Conservation (phyloP, 352 stramenopile species). For the Plasmopara viticola region DNA sequence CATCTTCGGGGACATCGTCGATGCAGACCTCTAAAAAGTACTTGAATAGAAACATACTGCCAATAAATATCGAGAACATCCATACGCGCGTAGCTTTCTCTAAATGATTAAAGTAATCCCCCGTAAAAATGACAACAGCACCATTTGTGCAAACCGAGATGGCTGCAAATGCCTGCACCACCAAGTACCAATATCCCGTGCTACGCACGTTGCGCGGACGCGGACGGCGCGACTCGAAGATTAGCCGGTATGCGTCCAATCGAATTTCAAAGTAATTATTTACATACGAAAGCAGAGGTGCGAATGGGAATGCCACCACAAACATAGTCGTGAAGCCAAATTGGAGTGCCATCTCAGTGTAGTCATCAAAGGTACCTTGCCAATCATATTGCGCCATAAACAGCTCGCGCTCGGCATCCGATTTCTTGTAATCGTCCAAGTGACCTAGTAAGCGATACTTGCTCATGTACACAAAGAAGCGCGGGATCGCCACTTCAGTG, state of each 20-base stretch:
- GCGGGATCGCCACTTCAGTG: constrained; percentile 65
- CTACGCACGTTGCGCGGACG: constrained; percentile 73
- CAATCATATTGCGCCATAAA: constrained; percentile 81
- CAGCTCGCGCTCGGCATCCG: constrained; percentile 58
- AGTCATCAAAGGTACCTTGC: constrained; percentile 88
- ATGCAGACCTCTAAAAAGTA: constrained; percentile 69
- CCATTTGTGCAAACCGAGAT: constrained; percentile 91
- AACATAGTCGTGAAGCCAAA: constrained; percentile 88
- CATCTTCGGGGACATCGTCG: constrained; percentile 62
- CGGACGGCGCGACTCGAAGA: constrained; percentile 73
- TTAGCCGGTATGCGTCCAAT: constrained; percentile 82
- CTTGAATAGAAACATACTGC: constrained; percentile 82
- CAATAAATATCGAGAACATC: constrained; percentile 77
- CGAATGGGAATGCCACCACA: constrained; percentile 91
- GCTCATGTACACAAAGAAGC: constrained; percentile 67
- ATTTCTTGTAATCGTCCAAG: constrained; percentile 41
- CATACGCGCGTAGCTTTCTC: constrained; percentile 54
- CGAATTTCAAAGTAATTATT: constrained; percentile 93
- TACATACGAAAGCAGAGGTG: constrained; percentile 86
- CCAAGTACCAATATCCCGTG: constrained; percentile 91
- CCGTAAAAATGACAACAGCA: constrained; percentile 90
- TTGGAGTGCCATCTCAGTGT: constrained; percentile 89
- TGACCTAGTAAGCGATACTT: constrained; percentile 57
- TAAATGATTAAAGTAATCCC: constrained; percentile 63
- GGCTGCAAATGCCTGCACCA: constrained; percentile 86